phyloP scores from a whole-genome alignment of 2,329 filamentous ascomycete genomes.

The Stenocarpella maydis region DNA sequence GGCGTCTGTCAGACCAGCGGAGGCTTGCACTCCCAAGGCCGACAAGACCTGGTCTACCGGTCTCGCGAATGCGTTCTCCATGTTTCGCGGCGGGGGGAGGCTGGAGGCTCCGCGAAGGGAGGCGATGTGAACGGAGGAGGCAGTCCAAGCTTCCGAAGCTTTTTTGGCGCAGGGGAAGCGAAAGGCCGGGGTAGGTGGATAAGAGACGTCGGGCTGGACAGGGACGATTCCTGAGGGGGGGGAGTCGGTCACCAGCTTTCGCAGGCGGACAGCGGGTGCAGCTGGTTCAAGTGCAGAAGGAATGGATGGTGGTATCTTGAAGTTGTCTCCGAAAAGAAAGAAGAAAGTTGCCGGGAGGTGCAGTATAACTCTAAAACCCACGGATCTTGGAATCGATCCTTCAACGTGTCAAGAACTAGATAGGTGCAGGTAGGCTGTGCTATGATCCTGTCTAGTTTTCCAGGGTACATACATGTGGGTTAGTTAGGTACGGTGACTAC shows the following conservation, averaged over 20 bases:
- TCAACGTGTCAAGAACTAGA: conserved; percentile 34
- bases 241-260: conserved; percentile 1
- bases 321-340: background rate
- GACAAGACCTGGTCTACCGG: conserved; percentile 66
- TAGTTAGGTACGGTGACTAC: conserved; percentile 4
- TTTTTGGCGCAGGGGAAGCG: conserved; percentile 25
- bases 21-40: conserved; percentile 63
- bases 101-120: conserved; percentile 11
- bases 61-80: conserved; percentile 71
- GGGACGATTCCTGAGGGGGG: background rate
- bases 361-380: conserved; percentile 3
- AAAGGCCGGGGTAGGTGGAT: conserved; percentile 8
- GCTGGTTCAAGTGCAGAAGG: conserved; percentile 2
- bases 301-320: conserved; percentile 14
- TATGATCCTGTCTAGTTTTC: conserved; percentile 22
- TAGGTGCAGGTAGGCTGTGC: conserved; percentile 20
- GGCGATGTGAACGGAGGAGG: conserved; percentile 32
- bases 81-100: conserved; percentile 42
- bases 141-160: conserved; percentile 28
- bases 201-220: conserved; percentile 9
- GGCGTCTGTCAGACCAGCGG: conserved; percentile 64
- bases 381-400: conserved; percentile 17
- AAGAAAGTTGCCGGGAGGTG: background rate
- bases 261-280: conserved; percentile 7
- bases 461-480: conserved; percentile 24